Base-by-base conservation (phyloP, 306 rosid species). In the Cyamopsis tetragonoloba region DNA sequence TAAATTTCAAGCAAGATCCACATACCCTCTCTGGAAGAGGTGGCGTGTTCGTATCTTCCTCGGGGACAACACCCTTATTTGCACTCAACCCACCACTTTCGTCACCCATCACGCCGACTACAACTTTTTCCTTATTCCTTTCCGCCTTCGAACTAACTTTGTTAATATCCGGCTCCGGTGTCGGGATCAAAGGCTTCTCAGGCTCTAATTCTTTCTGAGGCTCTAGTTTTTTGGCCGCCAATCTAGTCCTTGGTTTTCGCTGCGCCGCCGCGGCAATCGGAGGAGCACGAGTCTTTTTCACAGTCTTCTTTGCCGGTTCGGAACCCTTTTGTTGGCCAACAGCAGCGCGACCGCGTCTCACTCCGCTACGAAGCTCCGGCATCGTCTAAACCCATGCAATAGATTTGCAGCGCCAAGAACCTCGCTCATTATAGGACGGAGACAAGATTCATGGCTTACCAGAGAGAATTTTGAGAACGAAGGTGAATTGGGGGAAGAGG, bases 341-440 rank as follows among this genome's bases (percentile, higher is more conserved):
- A 71, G 88, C 81, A 76, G 84, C 89, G 39, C 95, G 92, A 75
- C 95, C 95, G 46, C 91, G 83, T 72, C 98, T 87, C 50, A 87
- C 80, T 80, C 89, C 88, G 57, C 82, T 83, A 75, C 95, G 98
- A 89, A 87, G 96, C 91, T 89, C 95, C 88, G 89, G 95, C 96
- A 92, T 92, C 81, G 78, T 82, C 82, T 78, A 92, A 82, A 87
- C 95, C 98, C 98, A 92, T 92, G 85, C 88, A 92, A 87, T 77
- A 80, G 80, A 65, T 58, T 71, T 32, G 56, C 47, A 53, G 32
- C 38, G 71, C 24, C 79, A 32, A 75, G 70, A 39, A 77, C 50
- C 62, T 64, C 50, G 86, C 83, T 82, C 97, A 82, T 82, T 74
- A 83, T 91, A n/a, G n/a, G n/a, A n/a, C n/a, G n/a, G n/a, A n/a